Evolutionary conservation across 345 rosid species (phyloP).

Genomic region (Melaleuca quinquenervia): DNA sequence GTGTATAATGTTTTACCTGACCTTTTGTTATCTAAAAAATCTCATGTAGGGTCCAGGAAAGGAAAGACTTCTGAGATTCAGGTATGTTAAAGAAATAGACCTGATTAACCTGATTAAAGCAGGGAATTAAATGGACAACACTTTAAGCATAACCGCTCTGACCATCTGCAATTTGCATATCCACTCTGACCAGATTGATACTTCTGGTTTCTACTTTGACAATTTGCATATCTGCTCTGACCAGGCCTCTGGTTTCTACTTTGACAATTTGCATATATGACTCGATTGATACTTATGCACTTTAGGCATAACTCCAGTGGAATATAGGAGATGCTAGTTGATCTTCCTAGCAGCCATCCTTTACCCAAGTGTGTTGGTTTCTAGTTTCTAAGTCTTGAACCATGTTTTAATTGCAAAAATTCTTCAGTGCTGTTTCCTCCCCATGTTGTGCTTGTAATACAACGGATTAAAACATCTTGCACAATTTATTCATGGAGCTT

Average conservation of each 20-base stretch:
- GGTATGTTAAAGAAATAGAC: conserved; percentile 13
- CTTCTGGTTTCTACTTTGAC: not conserved
- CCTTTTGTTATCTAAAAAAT: conserved; percentile 6
- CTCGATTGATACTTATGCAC: not conserved
- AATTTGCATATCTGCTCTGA: not conserved
- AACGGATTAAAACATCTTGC: not conserved
- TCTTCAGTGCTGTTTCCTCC: not conserved
- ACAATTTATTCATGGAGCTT: not conserved
- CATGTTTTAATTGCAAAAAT: not conserved
- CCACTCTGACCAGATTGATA: no score
- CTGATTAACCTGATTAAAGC: not conserved
- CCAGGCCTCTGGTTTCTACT: not conserved
- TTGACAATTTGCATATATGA: not conserved
- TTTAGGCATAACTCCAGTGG: not conserved
- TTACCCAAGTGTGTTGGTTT: not conserved
- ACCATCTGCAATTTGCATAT: no score
- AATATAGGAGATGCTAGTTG: not conserved
- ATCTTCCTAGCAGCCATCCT: not conserved
- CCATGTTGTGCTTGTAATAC: not conserved
- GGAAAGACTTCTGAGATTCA: conserved; percentile 30
- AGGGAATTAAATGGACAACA: not conserved
- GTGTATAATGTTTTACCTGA: not conserved
- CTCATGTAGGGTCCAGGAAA: conserved; percentile 28
- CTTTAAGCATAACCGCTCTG: not conserved
- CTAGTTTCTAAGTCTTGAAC: not conserved